Evolutionary conservation across 2,329 filamentous ascomycete genomes (phyloP), one percentile per base, ranked within the genome.

Genomic region (Thelonectria discophora): DNA sequence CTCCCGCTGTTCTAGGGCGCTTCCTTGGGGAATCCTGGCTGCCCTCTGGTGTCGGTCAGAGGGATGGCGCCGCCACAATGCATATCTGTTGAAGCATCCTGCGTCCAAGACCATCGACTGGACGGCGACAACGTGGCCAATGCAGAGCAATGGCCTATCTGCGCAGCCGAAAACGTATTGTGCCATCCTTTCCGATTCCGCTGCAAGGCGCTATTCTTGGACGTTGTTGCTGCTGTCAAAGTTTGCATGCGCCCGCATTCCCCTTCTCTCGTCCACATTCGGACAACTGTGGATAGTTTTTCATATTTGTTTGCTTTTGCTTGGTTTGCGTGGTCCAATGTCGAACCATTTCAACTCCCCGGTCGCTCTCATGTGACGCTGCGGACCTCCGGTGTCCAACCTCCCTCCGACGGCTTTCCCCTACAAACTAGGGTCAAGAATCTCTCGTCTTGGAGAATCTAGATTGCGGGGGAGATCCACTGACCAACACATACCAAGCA

Each of bases 381-480:
- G 39, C 50, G 32, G n/a, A 5, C 34, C 48, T 58, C 62, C 50
- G 57, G 52, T 34, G 34, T 57, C 46, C 54, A 42, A 39, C 7
- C 30, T 27, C 2, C 21, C 40, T 48, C 51, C 46, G 54, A 32
- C 46, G 37, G 24, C 13, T 32, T 51, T 37, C 21, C 42, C 17
- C 32, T 48, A 40, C 48, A 27, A 21, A 17, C 40, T 27, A 37
- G 39, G 42, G 39, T 30, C 45, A 13, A 49, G 42, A 56, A 39
- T 55, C 39, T 59, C 37, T 37, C 8, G n/a, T 40, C 20, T 47
- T 51, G 52, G 27, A 46, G 34, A 60, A 63, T 65, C 57, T 66
- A 71, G 62, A 69, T 66, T 69, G 55, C 58, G 64, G 67, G 67
- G 65, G 32, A 61, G 57, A 60, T 60, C 52, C 45, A 32, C 55